Conservation (phyloP, 164 flowering plant genomes). For the Annona squamosa region DNA sequence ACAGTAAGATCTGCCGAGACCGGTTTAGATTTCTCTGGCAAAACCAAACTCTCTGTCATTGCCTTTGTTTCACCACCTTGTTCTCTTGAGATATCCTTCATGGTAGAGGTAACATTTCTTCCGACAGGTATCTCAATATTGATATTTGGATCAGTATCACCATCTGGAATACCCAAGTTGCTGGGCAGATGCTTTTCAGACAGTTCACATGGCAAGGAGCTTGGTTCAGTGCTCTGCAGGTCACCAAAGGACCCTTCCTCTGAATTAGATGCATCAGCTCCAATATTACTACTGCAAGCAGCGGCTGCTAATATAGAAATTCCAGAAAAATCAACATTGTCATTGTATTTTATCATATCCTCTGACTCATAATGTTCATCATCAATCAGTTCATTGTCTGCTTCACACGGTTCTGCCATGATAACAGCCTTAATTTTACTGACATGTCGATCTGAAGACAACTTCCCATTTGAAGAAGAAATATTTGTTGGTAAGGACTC, state of each 20-base stretch:
- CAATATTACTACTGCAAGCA: constrained; percentile 44
- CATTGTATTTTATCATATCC: constrained; percentile 11
- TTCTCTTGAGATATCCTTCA: not conserved
- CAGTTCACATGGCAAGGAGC: constrained; percentile 6
- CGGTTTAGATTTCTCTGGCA: constrained; percentile 6
- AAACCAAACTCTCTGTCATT: constrained; percentile 3
- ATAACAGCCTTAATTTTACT: not conserved
- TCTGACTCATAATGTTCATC: constrained; percentile 6
- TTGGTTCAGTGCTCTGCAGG: constrained; percentile 6
- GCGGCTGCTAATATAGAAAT: constrained; percentile 63
- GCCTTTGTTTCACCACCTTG: constrained; percentile 4
- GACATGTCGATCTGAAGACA: constrained; percentile 6
- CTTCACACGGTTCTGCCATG: constrained; percentile 8
- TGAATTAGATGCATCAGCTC: constrained; percentile 12
- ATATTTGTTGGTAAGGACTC: constrained; percentile 10
- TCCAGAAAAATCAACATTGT: constrained; percentile 50
- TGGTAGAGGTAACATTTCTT: not conserved
- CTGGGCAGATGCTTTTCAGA: constrained; percentile 6
- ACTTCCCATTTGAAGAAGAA: constrained; percentile 10
- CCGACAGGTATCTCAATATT: not conserved
- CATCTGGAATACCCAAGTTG: constrained; percentile 10
- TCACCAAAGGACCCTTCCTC: constrained; percentile 20
- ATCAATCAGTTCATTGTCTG: constrained; percentile 8
- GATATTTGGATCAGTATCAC: constrained; percentile 12
- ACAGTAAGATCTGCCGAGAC: constrained; percentile 8